phyloP scores from a whole-genome alignment of 805 yeast species.

The Yamadazyma philogaea region DNA sequence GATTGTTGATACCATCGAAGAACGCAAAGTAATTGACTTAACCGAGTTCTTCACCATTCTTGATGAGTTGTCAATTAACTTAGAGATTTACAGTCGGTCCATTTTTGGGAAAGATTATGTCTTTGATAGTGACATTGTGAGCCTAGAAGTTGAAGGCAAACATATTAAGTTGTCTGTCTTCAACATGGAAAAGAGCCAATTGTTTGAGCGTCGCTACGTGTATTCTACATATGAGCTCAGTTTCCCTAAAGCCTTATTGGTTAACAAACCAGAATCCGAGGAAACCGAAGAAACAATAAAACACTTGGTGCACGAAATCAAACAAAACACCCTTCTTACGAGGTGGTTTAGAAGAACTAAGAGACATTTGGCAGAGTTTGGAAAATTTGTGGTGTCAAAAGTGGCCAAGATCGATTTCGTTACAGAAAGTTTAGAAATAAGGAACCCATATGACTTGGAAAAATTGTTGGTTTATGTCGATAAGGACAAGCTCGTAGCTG shows the following conservation, averaged over 20 bases:
- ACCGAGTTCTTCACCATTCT: constrained; percentile 8
- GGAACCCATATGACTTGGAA: constrained; percentile 26
- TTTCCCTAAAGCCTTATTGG: constrained; percentile 13
- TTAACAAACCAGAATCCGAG: constrained; percentile 31
- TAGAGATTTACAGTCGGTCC: constrained; percentile 8
- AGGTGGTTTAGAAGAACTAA: constrained; percentile 29
- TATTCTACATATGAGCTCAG: constrained; percentile 5
- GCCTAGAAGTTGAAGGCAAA: constrained; percentile 5
- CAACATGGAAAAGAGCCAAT: constrained; percentile 6
- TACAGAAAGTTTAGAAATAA: constrained; percentile 4
- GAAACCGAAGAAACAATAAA: constrained; percentile 27
- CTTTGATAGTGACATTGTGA: constrained; percentile 8
- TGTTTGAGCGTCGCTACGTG: background rate
- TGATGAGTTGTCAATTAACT: constrained; percentile 12
- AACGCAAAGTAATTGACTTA: constrained; percentile 12
- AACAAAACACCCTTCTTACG: constrained; percentile 18
- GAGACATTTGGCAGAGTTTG: constrained; percentile 35
- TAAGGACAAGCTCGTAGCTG: constrained; percentile 34
- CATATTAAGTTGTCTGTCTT: background rate
- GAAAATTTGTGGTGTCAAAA: constrained; percentile 20
- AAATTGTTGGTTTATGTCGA: constrained; percentile 29
- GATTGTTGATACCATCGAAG: constrained; percentile 8
- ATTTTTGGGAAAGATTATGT: constrained; percentile 9
- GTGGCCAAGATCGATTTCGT: constrained; percentile 6
- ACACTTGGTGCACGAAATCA: constrained; percentile 29